Percentiles rank a stretch among this genome's conserved stretches.
These are phyloP conservation scores for Ganoderma boninense DNA, from an alignment of 1,284 basidiomycete species.

Conservation along the genomic window DNA sequence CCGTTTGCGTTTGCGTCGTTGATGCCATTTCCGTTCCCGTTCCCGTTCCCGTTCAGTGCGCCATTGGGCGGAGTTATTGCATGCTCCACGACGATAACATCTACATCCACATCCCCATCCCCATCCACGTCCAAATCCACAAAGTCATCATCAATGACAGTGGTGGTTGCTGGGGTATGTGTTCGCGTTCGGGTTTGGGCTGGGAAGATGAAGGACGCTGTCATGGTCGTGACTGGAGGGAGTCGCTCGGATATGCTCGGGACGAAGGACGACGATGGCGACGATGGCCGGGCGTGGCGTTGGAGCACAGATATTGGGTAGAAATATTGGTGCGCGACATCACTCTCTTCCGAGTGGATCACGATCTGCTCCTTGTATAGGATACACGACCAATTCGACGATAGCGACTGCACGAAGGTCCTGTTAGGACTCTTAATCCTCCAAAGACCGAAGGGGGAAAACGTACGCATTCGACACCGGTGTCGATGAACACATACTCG, in stretches of 20 bases:
- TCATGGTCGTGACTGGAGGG: slow-evolving; percentile 35
- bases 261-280: slow-evolving; percentile 37
- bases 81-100: neutral
- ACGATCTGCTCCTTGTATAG: slow-evolving; percentile 66
- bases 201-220: slow-evolving; percentile 45
- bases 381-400: slow-evolving; percentile 81
- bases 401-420: slow-evolving; percentile 51
- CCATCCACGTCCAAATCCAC: neutral
- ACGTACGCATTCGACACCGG: slow-evolving; percentile 75
- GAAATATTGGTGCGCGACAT: slow-evolving; percentile 62
- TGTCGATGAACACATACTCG: slow-evolving; percentile 75
- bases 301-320: slow-evolving; percentile 61
- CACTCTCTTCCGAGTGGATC: slow-evolving; percentile 73
- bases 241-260: slow-evolving; percentile 47
- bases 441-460: neutral
- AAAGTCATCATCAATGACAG: slow-evolving; percentile 11
- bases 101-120: neutral
- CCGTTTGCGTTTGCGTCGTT: neutral
- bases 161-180: slow-evolving; percentile 26
- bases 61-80: neutral
- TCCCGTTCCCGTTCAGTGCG: neutral
- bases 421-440: slow-evolving; percentile 1
- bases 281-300: slow-evolving; percentile 44
- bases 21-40: neutral
- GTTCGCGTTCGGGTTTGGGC: slow-evolving; percentile 29